These are phyloP conservation scores for Cornus suecica DNA, from an alignment of 148 eudicot genomes.

Conservation along the genomic window DNA sequence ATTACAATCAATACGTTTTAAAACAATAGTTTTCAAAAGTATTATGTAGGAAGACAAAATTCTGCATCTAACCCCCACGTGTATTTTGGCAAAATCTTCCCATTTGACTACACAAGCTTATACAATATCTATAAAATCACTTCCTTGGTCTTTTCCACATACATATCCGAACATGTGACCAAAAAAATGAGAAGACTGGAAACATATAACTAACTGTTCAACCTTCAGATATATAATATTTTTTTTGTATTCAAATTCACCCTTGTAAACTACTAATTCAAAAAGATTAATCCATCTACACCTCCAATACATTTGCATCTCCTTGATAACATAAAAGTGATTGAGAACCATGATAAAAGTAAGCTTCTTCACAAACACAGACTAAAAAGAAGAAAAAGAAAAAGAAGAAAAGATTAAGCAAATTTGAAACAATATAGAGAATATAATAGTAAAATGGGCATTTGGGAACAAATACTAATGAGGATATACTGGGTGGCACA, in stretches of 20 bases:
- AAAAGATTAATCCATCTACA: no score
- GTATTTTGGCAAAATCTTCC: neutral
- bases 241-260: neutral
- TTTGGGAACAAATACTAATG: no score
- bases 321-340: neutral
- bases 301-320: neutral
- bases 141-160: no score
- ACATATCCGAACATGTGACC: neutral
- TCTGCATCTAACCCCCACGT: neutral
- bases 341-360: neutral
- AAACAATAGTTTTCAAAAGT: neutral
- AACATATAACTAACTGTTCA: neutral
- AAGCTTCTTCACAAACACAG: conserved; percentile 1
- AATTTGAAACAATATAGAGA: no score
- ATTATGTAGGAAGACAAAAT: no score
- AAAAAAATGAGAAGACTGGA: neutral
- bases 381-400: no score
- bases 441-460: no score
- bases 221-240: neutral
- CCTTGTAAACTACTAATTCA: neutral
- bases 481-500: no score
- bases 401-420: neutral
- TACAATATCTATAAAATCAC: neutral
- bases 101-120: neutral
- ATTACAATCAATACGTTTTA: neutral